phyloP scores from a whole-genome alignment of 2,329 filamentous ascomycete genomes.

The Pseudogymnoascus sp. region DNA sequence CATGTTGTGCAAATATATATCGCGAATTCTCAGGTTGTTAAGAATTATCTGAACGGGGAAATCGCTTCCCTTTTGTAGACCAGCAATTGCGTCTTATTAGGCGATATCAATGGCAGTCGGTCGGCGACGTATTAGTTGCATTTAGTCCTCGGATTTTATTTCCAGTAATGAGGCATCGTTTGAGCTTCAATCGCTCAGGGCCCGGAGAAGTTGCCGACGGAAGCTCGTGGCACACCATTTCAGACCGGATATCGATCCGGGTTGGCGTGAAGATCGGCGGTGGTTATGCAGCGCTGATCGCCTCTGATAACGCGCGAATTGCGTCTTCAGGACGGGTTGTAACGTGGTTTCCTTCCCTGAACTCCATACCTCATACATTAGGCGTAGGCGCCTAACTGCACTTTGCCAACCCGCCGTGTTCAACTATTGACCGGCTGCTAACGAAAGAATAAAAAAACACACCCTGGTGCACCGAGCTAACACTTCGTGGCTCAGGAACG shows the following conservation, averaged over 20 bases:
- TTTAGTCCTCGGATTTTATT: background rate
- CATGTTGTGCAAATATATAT: background rate
- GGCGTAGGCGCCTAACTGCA: background rate
- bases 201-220: background rate
- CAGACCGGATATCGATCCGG: background rate
- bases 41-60: background rate
- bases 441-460: background rate
- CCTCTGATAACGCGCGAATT: background rate
- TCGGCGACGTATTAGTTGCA: background rate
- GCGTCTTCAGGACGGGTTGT: background rate
- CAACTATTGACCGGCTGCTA: background rate
- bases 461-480: background rate
- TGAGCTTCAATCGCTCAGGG: background rate
- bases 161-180: background rate
- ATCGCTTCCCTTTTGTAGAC: background rate
- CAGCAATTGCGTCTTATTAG: background rate
- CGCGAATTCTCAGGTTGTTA: background rate
- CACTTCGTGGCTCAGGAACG: background rate
- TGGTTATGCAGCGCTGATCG: background rate
- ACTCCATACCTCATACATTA: background rate
- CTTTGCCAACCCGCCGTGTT: background rate
- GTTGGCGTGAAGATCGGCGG: background rate
- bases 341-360: background rate
- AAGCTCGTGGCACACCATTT: background rate
- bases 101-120: background rate